A percentile compares a stretch with the other conserved stretches of the same genome.
Evolutionary conservation across 2,329 filamentous ascomycete species (phyloP).

Genomic region (Periconia sp.): DNA sequence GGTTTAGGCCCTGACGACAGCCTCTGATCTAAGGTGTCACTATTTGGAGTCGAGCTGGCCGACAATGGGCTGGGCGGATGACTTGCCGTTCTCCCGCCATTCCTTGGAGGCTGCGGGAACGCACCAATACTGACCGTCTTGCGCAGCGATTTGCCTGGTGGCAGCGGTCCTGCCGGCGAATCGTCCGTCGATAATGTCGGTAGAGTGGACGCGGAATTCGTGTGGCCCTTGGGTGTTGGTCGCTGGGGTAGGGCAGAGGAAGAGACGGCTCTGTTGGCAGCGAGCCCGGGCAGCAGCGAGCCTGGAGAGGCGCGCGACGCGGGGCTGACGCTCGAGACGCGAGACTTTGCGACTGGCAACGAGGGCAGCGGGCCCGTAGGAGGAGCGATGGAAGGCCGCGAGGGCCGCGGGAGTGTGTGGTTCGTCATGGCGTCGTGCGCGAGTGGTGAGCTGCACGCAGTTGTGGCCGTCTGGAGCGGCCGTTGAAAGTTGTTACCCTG

Average conservation of each 20-base stretch:
- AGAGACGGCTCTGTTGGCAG: slow-evolving; percentile 36
- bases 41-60: slow-evolving; percentile 53
- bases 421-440: slow-evolving; percentile 49
- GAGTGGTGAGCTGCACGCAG: slow-evolving; percentile 9
- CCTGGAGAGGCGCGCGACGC: slow-evolving; percentile 28
- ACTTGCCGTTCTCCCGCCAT: slow-evolving; percentile 64
- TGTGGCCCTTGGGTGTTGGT: slow-evolving; percentile 28
- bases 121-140: slow-evolving; percentile 93
- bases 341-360: slow-evolving; percentile 73
- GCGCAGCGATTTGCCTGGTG: slow-evolving; percentile 70
- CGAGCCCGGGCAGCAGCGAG: slow-evolving; percentile 37
- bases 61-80: slow-evolving; percentile 63
- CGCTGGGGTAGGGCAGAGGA: slow-evolving; percentile 40
- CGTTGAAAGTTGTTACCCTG: too few relatives aligned
- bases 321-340: slow-evolving; percentile 58
- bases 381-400: slow-evolving; percentile 67
- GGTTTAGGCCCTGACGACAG: slow-evolving; percentile 33
- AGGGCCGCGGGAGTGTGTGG: slow-evolving; percentile 70
- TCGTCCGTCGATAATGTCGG: slow-evolving; percentile 55
- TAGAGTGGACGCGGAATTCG: slow-evolving; percentile 47
- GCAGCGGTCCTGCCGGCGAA: slow-evolving; percentile 41
- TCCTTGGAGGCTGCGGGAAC: slow-evolving; percentile 87
- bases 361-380: slow-evolving; percentile 76
- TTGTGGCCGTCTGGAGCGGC: too few relatives aligned
- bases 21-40: slow-evolving; percentile 40